These are phyloP conservation scores for Pyrenula aspistea DNA, from an alignment of 495 filamentous ascomycete species.

Conservation along the genomic window DNA sequence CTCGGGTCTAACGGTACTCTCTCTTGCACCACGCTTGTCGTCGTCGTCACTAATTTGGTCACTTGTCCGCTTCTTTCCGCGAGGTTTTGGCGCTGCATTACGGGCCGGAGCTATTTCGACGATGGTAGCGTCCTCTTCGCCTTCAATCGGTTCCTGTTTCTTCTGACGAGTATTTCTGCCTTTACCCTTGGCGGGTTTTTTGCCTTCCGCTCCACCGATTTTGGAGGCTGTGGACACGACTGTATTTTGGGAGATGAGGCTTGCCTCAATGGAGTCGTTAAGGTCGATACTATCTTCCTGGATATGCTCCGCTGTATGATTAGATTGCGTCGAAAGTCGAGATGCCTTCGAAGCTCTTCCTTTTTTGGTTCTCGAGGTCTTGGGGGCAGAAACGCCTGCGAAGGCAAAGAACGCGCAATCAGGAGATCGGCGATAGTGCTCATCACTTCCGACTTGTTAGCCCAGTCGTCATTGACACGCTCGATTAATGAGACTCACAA, in stretches of 20 bases:
- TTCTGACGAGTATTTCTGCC: conserved; percentile 32
- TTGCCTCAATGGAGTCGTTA: conserved; percentile 52
- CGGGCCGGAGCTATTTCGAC: conserved; percentile 20
- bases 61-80: conserved; percentile 55
- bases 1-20: conserved; percentile 12
- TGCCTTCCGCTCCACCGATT: conserved; percentile 40
- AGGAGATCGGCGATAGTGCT: conserved; percentile 68
- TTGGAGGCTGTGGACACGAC: conserved; percentile 27
- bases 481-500: conserved; percentile 38
- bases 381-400: conserved; percentile 34
- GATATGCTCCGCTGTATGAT: conserved; percentile 41
- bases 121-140: conserved; percentile 26
- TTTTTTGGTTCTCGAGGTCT: conserved; percentile 38
- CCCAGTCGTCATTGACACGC: no score
- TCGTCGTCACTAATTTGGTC: conserved; percentile 45
- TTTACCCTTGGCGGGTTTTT: conserved; percentile 29
- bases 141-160: conserved; percentile 46
- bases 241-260: conserved; percentile 46
- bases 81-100: conserved; percentile 31
- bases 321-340: conserved; percentile 59
- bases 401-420: conserved; percentile 73
- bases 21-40: conserved; percentile 7
- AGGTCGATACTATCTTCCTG: conserved; percentile 26
- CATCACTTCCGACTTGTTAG: conserved; percentile 63
- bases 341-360: conserved; percentile 55